Conservation (phyloP, 2,329 filamentous ascomycete genomes). For the Phaeosphaeria sp. region DNA sequence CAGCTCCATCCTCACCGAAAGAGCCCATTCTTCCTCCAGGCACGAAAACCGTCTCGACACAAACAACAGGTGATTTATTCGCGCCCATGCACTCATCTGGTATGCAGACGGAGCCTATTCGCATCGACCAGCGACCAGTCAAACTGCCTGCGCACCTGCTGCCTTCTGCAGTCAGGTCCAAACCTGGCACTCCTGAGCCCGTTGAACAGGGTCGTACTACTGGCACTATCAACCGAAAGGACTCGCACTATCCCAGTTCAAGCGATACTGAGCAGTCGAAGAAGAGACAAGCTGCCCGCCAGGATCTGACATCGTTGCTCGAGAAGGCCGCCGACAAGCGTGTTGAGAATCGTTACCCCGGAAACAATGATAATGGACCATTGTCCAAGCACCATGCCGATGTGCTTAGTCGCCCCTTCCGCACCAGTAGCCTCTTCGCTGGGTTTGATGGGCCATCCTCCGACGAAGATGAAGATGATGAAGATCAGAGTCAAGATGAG, state of each 20-base stretch:
- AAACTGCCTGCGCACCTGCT: conserved; percentile 79
- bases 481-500: conserved; percentile 69
- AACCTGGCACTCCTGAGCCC: conserved; percentile 52
- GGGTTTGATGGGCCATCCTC: conserved; percentile 76
- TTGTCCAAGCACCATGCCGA: conserved; percentile 66
- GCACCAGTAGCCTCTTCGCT: conserved; percentile 85
- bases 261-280: conserved; percentile 18
- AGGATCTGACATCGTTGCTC: conserved; percentile 38
- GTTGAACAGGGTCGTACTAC: conserved; percentile 13
- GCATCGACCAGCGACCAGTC: conserved; percentile 78
- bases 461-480: conserved; percentile 61
- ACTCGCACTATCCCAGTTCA: conserved; percentile 18
- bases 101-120: conserved; percentile 90
- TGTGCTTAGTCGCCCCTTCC: conserved; percentile 69
- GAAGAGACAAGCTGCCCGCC: conserved; percentile 29
- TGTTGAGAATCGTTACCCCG: conserved; percentile 72
- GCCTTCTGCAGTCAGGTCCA: conserved; percentile 74
- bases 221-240: conserved; percentile 17
- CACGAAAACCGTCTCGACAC: conserved; percentile 81
- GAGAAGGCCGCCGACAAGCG: conserved; percentile 35
- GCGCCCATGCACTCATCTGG: conserved; percentile 61
- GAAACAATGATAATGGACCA: conserved; percentile 81
- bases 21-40: conserved; percentile 80
- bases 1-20: conserved; percentile 76
- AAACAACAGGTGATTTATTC: conserved; percentile 67